Conservation (phyloP, 169 alveolate species). For the Blepharisma undulans region DNA sequence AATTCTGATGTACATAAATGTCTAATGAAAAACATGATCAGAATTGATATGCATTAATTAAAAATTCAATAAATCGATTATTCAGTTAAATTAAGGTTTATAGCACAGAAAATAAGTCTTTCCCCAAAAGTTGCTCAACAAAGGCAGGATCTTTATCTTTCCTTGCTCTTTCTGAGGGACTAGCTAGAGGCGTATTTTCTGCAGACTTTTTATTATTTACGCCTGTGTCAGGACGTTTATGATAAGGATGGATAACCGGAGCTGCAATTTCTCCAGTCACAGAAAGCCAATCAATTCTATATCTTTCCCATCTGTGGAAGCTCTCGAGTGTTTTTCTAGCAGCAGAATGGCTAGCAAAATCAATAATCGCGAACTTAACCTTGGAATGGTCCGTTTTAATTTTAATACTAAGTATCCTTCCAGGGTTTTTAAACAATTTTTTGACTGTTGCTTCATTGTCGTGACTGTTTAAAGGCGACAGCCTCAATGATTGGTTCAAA, state of each 20-base stretch:
- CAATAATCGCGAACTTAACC: neutral
- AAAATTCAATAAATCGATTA: no score
- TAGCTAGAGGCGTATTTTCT: neutral
- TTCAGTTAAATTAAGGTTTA: neutral
- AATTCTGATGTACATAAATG: neutral
- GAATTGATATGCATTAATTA: neutral
- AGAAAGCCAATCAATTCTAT: conserved; percentile 33
- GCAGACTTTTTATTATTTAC: neutral
- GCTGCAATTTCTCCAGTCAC: conserved; percentile 31
- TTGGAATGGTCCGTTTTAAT: neutral
- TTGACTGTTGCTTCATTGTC: neutral
- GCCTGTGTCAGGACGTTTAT: neutral
- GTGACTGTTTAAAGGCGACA: neutral
- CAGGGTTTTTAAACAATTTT: neutral
- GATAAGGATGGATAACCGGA: neutral
- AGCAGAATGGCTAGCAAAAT: conserved; percentile 28
- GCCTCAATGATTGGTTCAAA: conserved; percentile 14
- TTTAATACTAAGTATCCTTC: neutral
- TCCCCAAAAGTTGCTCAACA: conserved; percentile 5
- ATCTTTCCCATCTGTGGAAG: neutral
- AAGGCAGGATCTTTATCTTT: neutral
- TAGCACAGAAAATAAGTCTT: neutral
- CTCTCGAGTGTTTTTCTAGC: conserved; percentile 35
- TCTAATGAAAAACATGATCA: neutral
- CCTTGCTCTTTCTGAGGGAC: neutral